Base-by-base conservation (phyloP, 2,329 filamentous ascomycete species). In the Botrytis cinerea region DNA sequence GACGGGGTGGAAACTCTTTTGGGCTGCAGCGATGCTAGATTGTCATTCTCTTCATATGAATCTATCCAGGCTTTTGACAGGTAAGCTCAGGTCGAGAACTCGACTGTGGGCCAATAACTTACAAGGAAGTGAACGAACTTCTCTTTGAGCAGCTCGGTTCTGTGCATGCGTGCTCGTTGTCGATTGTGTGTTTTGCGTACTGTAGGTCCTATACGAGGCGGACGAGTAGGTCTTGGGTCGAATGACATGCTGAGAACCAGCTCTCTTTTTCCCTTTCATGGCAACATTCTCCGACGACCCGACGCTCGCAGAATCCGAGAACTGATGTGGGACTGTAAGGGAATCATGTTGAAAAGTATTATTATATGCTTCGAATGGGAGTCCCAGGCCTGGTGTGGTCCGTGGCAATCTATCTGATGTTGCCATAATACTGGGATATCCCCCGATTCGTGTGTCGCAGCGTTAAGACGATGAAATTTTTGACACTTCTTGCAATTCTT, bases 61-160 rank as follows among this genome's bases (percentile, higher is more conserved):
- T 77, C 78, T 73, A 82, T 78, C 80, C 80, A 82, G 54, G 80
- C 80, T 82, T 70, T 64, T 63, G 38, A 35, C 54, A 25, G 28
- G 71, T 79, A 68, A 78, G 59, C 45, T 12, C 51, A 59, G 62
- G 40, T 48, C 45, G 40, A 60, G 73, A 43, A 71, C 25, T 69
- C 67, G 71, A 51, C 16, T 35, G 25, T 28, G 22, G 22, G n/a
- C 48, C 22, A 45, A 38, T 16, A 18, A 74, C 79, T 74, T 78
- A 81, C 80, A 75, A 28, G 80, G 80, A 60, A 80, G 75, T 35
- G 78, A 78, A 46, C 80, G 76, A 54, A 79, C 77, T 38, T 75
- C 77, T 74, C 77, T 76, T 66, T 78, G 77, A 8, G 78, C 72
- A 18, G 68, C 54, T 14, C 74, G 74, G 74, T 76, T 79, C 40